phyloP scores from a whole-genome alignment of 2,329 filamentous ascomycete species.

The Chrysoporthe puriensis region DNA sequence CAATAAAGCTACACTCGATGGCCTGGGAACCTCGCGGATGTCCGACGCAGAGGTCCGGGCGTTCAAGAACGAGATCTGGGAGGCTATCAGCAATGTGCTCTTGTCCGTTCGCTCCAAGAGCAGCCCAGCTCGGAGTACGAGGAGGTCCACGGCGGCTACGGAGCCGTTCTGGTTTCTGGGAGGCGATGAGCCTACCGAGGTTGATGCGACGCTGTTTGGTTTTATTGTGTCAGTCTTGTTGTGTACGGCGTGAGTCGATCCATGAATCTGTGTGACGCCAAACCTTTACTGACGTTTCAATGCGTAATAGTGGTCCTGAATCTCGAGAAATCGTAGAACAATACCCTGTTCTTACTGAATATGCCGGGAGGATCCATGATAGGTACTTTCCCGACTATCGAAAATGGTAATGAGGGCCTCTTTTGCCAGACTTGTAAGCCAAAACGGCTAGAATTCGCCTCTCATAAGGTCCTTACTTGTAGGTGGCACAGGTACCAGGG shows the following conservation, averaged over 20 bases:
- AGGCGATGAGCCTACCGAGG: constrained; percentile 57
- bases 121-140: constrained; percentile 29
- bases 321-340: constrained; percentile 48
- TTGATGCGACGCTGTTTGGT: constrained; percentile 60
- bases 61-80: constrained; percentile 58
- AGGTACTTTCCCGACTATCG: constrained; percentile 63
- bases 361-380: constrained; percentile 59
- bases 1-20: constrained; percentile 49
- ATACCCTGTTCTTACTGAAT: constrained; percentile 56
- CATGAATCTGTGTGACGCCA: background rate
- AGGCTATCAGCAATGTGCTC: constrained; percentile 50
- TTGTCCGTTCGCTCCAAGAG: constrained; percentile 35
- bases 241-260: constrained; percentile 54
- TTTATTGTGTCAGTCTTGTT: constrained; percentile 58
- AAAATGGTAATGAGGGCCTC: constrained; percentile 34
- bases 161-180: constrained; percentile 62
- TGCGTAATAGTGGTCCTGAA: constrained; percentile 46
- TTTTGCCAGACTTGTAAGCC: background rate
- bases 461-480: no score
- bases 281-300: constrained; percentile 27
- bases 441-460: background rate
- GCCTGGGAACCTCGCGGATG: constrained; percentile 60
- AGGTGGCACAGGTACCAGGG: no score
- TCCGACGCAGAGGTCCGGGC: constrained; percentile 50
- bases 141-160: constrained; percentile 22